phyloP scores from a whole-genome alignment of 2,329 filamentous ascomycete species.

The Ilyonectria destructans region DNA sequence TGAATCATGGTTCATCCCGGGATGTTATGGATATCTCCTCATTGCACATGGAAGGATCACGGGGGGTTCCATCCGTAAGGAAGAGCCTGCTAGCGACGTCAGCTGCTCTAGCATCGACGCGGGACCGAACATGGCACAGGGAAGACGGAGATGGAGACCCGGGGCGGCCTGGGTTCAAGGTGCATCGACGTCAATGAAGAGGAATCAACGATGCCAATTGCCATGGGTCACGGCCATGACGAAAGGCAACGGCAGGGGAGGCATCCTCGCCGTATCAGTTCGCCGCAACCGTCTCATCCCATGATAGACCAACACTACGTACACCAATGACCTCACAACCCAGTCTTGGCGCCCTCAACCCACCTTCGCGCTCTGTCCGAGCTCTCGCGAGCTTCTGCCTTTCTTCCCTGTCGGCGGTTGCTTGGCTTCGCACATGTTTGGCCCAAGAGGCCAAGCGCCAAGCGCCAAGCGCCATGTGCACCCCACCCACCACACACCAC shows the following conservation, averaged over 20 bases:
- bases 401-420: constrained; percentile 14
- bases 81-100: constrained; percentile 18
- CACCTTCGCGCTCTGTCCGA: constrained; percentile 28
- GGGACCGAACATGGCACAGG: constrained; percentile 3
- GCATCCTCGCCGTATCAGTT: constrained; percentile 20
- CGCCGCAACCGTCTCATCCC: constrained; percentile 35
- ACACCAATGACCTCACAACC: constrained; percentile 45
- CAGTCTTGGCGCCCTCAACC: constrained; percentile 33
- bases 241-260: constrained; percentile 14
- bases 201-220: constrained; percentile 20
- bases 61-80: neutral
- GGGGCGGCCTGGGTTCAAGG: neutral
- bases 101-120: constrained; percentile 14
- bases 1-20: neutral
- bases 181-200: constrained; percentile 31
- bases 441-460: constrained; percentile 45
- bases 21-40: neutral
- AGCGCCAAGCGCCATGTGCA: constrained; percentile 28
- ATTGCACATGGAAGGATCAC: neutral
- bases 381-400: neutral
- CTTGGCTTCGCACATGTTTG: constrained; percentile 35
- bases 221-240: constrained; percentile 29
- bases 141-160: constrained; percentile 7
- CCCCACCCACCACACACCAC: constrained; percentile 34
- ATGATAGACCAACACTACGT: constrained; percentile 35